Conservation (phyloP, 371 early-diverging fungal genomes). For the Actinomortierella ambigua region DNA sequence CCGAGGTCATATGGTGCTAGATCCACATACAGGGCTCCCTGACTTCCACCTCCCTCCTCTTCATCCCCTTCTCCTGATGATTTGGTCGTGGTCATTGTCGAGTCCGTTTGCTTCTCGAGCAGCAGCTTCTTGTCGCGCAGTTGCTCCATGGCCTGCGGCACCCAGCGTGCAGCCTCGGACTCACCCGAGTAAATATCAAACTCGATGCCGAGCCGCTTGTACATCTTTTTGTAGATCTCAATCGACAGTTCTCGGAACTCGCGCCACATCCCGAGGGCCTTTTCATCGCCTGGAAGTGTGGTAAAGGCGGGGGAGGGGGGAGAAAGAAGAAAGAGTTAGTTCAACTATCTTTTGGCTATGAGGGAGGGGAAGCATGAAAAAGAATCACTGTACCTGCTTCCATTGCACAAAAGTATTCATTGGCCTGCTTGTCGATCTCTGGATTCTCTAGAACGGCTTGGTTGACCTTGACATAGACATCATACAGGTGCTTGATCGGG, state of each 20-base stretch:
- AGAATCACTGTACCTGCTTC: slow-evolving; percentile 91
- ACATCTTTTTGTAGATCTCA: slow-evolving; percentile 83
- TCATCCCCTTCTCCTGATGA: no score
- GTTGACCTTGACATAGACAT: slow-evolving; percentile 96
- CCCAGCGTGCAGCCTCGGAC: slow-evolving; percentile 80
- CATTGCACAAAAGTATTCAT: slow-evolving; percentile 93
- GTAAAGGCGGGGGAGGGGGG: no score
- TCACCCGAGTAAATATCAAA: slow-evolving; percentile 99
- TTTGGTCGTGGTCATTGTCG: no score
- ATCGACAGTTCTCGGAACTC: slow-evolving; percentile 90
- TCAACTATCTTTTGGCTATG: background rate
- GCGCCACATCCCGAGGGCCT: slow-evolving; percentile 82
- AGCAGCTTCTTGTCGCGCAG: slow-evolving; percentile 63
- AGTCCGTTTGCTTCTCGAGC: slow-evolving; percentile 47
- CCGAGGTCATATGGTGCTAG: slow-evolving; percentile 77
- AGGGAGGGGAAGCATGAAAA: background rate
- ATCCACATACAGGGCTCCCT: slow-evolving; percentile 80
- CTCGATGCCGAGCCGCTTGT: slow-evolving; percentile 84
- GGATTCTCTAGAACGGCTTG: slow-evolving; percentile 59
- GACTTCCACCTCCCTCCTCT: no score
- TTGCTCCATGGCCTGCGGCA: slow-evolving; percentile 69
- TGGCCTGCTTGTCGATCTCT: slow-evolving; percentile 74
- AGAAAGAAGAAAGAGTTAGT: background rate
- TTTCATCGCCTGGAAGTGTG: slow-evolving; percentile 59
- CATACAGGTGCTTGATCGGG: slow-evolving; percentile 93